Percentiles rank a stretch among this genome's conserved stretches.
phyloP scores from a whole-genome alignment of 2,329 filamentous ascomycete genomes.

The Tolypocladium tundrense region DNA sequence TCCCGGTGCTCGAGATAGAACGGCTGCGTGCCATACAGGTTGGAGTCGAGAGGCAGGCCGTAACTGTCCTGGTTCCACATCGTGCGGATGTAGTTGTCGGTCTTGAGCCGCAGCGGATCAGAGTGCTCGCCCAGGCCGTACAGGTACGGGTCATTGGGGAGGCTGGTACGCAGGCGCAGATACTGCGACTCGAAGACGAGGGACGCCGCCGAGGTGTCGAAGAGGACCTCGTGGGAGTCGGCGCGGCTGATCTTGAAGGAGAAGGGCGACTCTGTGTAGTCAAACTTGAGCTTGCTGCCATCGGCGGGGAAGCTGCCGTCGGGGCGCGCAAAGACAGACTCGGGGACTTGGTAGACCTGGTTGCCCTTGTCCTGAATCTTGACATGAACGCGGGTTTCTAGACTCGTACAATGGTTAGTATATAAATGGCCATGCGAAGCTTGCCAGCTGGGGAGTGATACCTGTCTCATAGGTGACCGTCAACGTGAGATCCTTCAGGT shows the following conservation, averaged over 20 bases:
- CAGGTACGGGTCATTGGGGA: slow-evolving; percentile 59
- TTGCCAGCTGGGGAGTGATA: slow-evolving; percentile 15
- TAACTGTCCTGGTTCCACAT: slow-evolving; percentile 63
- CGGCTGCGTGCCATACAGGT: slow-evolving; percentile 68
- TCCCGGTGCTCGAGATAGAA: slow-evolving; percentile 56
- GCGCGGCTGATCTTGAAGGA: slow-evolving; percentile 48
- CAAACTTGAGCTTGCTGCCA: slow-evolving; percentile 36
- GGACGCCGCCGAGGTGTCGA: slow-evolving; percentile 56
- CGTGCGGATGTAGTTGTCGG: slow-evolving; percentile 51
- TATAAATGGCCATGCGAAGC: not conserved
- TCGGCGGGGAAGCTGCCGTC: slow-evolving; percentile 10
- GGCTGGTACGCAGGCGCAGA: slow-evolving; percentile 57
- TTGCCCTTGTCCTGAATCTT: slow-evolving; percentile 62
- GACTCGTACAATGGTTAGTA: not conserved
- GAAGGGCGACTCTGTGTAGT: slow-evolving; percentile 43
- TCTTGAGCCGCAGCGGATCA: slow-evolving; percentile 59
- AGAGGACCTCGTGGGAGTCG: slow-evolving; percentile 41
- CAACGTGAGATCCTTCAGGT: slow-evolving; percentile 56
- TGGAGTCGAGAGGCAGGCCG: slow-evolving; percentile 47
- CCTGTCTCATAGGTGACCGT: slow-evolving; percentile 37
- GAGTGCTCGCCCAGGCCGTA: slow-evolving; percentile 75
- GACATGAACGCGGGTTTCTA: slow-evolving; percentile 61
- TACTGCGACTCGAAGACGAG: slow-evolving; percentile 74
- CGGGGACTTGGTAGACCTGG: slow-evolving; percentile 65
- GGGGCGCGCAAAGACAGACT: slow-evolving; percentile 52